Percentiles rank a stretch among this genome's conserved stretches.
Conservation (phyloP, 2,329 filamentous ascomycete genomes). For the Phoma herbarum region DNA sequence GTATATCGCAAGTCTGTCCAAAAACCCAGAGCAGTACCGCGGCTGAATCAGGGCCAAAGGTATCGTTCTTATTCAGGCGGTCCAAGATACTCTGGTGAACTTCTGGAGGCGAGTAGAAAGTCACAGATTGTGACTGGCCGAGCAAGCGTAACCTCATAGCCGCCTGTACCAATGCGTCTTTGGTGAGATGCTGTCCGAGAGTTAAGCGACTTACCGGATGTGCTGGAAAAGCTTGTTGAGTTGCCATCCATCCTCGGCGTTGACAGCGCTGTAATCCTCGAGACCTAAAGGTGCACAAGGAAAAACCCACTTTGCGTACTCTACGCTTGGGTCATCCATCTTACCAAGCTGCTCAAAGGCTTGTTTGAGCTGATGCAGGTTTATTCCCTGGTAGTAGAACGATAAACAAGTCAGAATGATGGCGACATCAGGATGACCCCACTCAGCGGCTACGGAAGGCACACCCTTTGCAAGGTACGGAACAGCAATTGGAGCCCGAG, state of each 20-base stretch:
- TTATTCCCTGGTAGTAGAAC: slow-evolving; percentile 70
- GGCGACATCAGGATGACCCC: slow-evolving; percentile 70
- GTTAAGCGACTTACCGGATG: slow-evolving; percentile 54
- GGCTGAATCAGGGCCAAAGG: slow-evolving; percentile 13
- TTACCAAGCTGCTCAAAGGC: slow-evolving; percentile 62
- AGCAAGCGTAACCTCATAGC: slow-evolving; percentile 72
- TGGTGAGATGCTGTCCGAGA: slow-evolving; percentile 64
- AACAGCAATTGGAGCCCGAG: slow-evolving; percentile 69
- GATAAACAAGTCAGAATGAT: slow-evolving; percentile 57
- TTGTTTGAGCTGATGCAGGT: slow-evolving; percentile 58
- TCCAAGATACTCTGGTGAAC: slow-evolving; percentile 68
- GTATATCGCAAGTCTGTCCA: slow-evolving; percentile 68
- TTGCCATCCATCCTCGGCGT: slow-evolving; percentile 64
- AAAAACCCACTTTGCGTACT: slow-evolving; percentile 67
- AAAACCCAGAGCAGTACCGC: slow-evolving; percentile 63
- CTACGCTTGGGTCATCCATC: slow-evolving; percentile 64
- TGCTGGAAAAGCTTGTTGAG: slow-evolving; percentile 54
- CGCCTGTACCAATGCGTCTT: slow-evolving; percentile 71
- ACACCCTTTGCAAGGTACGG: slow-evolving; percentile 70
- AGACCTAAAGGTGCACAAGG: slow-evolving; percentile 55
- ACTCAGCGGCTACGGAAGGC: slow-evolving; percentile 71
- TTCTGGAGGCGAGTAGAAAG: slow-evolving; percentile 65
- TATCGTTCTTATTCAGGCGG: background rate
- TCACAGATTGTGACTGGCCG: slow-evolving; percentile 63
- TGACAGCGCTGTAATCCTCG: slow-evolving; percentile 65